Percentiles rank a stretch among this genome's conserved stretches.
These are phyloP conservation scores for Parachaetomium inaequale DNA, from an alignment of 495 filamentous ascomycete genomes.

Conservation along the genomic window DNA sequence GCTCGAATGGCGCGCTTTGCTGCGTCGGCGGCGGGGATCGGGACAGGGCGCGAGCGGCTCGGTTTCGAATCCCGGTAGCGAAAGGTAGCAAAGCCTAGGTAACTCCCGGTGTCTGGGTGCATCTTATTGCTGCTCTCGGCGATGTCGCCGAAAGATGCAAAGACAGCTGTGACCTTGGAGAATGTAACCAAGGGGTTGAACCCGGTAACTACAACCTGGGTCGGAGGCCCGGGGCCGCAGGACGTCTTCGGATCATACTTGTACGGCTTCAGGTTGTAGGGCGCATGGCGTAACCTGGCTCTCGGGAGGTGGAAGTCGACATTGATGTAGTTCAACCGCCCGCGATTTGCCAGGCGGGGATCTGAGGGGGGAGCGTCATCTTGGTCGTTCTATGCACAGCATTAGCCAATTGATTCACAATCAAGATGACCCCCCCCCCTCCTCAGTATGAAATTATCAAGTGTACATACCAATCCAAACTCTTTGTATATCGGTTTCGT, in stretches of 20 bases:
- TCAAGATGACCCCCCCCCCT: slow-evolving; percentile 56
- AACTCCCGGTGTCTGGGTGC: slow-evolving; percentile 87
- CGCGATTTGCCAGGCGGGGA: slow-evolving; percentile 66
- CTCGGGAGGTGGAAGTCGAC: slow-evolving; percentile 69
- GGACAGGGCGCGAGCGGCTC: slow-evolving; percentile 40
- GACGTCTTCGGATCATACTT: slow-evolving; percentile 74
- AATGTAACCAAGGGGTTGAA: slow-evolving; percentile 86
- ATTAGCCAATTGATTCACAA: slow-evolving; percentile 51
- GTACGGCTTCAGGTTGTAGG: slow-evolving; percentile 74
- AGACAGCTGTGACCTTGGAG: slow-evolving; percentile 72
- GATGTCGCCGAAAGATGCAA: slow-evolving; percentile 84
- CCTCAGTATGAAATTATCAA: slow-evolving; percentile 34
- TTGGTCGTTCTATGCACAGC: slow-evolving; percentile 51
- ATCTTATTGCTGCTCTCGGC: slow-evolving; percentile 84
- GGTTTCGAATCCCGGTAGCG: slow-evolving; percentile 73
- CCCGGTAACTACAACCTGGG: slow-evolving; percentile 84
- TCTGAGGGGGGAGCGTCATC: slow-evolving; percentile 67
- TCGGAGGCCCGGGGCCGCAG: slow-evolving; percentile 81
- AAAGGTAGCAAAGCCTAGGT: slow-evolving; percentile 86
- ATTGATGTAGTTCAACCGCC: slow-evolving; percentile 55
- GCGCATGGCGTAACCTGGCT: slow-evolving; percentile 65
- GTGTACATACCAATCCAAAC: slow-evolving; percentile 63
- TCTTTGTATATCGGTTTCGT: slow-evolving; percentile 66
- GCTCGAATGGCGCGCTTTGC: slow-evolving; percentile 72
- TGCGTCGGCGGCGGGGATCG: slow-evolving; percentile 65